Percentiles rank a stretch among this genome's conserved stretches.
Evolutionary conservation across 495 filamentous ascomycete genomes (phyloP).

Genomic region (Copromyces sp.): DNA sequence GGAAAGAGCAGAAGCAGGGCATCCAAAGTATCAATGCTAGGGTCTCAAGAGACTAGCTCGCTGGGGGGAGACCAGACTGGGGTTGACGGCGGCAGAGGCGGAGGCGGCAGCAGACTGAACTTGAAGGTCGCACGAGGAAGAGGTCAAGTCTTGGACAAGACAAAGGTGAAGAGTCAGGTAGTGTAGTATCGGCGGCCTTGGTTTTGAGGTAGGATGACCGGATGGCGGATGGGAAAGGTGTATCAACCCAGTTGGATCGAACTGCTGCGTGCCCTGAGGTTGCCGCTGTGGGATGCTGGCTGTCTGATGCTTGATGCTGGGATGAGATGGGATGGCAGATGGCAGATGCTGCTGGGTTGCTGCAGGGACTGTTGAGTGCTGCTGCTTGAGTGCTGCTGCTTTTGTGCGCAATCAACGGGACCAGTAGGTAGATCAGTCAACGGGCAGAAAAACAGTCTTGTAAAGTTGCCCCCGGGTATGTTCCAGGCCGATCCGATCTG

Average conservation of each 20-base stretch:
- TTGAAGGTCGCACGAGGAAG: slow-evolving; percentile 7
- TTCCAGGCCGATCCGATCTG: background rate
- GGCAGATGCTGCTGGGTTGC: background rate
- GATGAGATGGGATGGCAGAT: slow-evolving; percentile 3
- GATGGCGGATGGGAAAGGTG: background rate
- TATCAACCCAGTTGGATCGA: background rate
- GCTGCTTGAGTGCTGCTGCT: background rate
- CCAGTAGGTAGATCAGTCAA: background rate
- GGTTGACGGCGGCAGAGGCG: slow-evolving; percentile 8
- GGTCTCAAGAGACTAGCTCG: background rate
- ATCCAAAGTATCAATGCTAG: background rate
- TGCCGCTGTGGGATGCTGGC: background rate
- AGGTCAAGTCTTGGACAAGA: background rate
- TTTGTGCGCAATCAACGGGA: background rate
- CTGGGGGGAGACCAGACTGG: background rate
- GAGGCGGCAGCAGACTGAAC: slow-evolving; percentile 3
- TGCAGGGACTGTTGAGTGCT: background rate
- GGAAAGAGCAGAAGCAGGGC: background rate
- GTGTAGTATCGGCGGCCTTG: background rate
- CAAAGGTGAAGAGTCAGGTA: background rate
- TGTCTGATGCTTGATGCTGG: background rate
- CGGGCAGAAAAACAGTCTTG: too few species aligned
- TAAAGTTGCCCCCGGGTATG: background rate
- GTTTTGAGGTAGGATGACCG: background rate
- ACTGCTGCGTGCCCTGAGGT: background rate